These are phyloP conservation scores for Lupinus albus DNA, from an alignment of 306 rosid species.

Conservation along the genomic window DNA sequence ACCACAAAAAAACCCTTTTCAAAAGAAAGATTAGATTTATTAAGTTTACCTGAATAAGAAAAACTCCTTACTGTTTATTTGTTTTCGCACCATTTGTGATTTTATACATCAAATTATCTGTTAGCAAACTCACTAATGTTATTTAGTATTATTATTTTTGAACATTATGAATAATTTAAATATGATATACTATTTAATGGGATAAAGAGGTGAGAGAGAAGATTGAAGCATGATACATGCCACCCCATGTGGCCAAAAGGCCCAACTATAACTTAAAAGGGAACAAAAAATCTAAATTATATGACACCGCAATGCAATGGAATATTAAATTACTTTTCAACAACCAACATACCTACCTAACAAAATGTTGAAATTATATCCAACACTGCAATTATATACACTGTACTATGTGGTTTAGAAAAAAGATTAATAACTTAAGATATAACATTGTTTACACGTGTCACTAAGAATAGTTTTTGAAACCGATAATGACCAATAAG, in stretches of 20 bases:
- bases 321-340: conserved; percentile 58
- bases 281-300: conserved; percentile 50
- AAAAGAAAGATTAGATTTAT: too few relatives aligned
- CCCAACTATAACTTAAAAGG: conserved; percentile 67
- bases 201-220: conserved; percentile 40
- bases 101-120: too few relatives aligned
- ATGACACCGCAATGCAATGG: conserved; percentile 41
- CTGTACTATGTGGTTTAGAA: conserved; percentile 36
- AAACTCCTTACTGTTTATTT: too few relatives aligned
- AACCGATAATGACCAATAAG: conserved; percentile 44
- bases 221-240: conserved; percentile 51
- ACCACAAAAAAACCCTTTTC: too few relatives aligned
- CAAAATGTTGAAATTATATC: conserved; percentile 49
- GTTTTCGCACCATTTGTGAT: too few relatives aligned
- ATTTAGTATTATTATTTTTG: too few relatives aligned
- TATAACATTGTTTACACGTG: conserved; percentile 34
- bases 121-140: too few relatives aligned
- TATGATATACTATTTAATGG: too few relatives aligned
- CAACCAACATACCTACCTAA: conserved; percentile 69
- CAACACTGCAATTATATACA: conserved; percentile 46
- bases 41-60: too few relatives aligned
- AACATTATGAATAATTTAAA: too few relatives aligned
- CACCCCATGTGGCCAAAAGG: conserved; percentile 65
- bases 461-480: conserved; percentile 41
- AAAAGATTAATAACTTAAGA: conserved; percentile 1